Evolutionary conservation across 2,329 filamentous ascomycete species (phyloP), one percentile per base, ranked within the genome.

Genomic region (Keithomyces neogunnii): DNA sequence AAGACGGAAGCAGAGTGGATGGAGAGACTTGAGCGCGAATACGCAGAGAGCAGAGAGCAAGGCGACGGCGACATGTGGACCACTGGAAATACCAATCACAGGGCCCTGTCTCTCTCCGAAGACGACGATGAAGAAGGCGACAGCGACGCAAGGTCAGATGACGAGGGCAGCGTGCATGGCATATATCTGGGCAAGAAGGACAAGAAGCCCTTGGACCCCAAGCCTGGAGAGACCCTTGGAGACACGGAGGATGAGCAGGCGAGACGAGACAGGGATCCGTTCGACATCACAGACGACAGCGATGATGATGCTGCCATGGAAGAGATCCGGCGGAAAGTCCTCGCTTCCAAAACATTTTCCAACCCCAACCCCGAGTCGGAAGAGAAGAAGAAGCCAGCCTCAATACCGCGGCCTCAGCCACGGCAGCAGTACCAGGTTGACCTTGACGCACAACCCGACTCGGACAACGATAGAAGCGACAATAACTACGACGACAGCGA

Each of bases 271-370:
- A 73, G 69, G 58, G 88, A 93, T 59, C 84, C 84, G 0, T 91
- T 85, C 60, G 85, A 81, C 50, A 79, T 95, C 45, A 89, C 89
- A 8, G 86, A 90, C 51, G 88, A 96, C 52, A 89, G 95, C 60
- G 87, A 88, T 19, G 50, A 55, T 8, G 51, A 35, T n/a, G 76
- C 74, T 49, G 85, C 90, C 63, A 97, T 97, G 91, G 91, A 89
- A 36, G 91, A 95, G 62, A 85, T 99, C 49, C 81, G 93, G 47
- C 83, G 86, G 50, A 88, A 89, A 60, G 89, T 97, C n/a, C 78
- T 99, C 2, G 87, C 86, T 5, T 96, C 92, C 5, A 96, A 92
- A 64, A 82, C 90, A 0, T 99, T 99, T 62, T 73, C 86, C 42
- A 68, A 70, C 51, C 61, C 64, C 5, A 59, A 61, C 36, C 52